A percentile compares a stretch with the other conserved stretches of the same genome.
These are phyloP conservation scores for Fomitopsis pinicola DNA, from an alignment of 1,284 basidiomycete species.

Conservation along the genomic window DNA sequence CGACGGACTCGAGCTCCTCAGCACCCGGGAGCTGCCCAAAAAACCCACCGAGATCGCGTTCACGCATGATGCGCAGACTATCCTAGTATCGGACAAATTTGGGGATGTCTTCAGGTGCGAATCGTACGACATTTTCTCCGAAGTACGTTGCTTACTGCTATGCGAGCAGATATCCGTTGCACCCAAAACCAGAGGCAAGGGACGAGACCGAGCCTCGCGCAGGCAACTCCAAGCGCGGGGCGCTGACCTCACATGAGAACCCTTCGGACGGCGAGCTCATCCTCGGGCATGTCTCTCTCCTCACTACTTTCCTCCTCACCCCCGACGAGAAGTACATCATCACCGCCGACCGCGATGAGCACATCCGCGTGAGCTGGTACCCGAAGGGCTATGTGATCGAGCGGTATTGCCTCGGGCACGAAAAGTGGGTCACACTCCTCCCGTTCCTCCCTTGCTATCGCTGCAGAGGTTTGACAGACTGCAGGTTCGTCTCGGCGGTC, in stretches of 20 bases:
- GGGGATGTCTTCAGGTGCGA: constrained; percentile 76
- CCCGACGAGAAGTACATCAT: constrained; percentile 70
- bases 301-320: constrained; percentile 70
- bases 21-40: constrained; percentile 71
- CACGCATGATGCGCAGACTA: constrained; percentile 51
- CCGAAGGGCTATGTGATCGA: constrained; percentile 83
- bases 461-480: neutral
- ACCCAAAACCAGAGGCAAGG: constrained; percentile 12
- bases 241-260: constrained; percentile 63
- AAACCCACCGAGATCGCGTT: constrained; percentile 65
- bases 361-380: constrained; percentile 87
- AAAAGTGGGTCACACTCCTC: constrained; percentile 50
- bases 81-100: constrained; percentile 81
- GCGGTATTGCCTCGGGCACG: constrained; percentile 79
- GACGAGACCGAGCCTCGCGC: constrained; percentile 1
- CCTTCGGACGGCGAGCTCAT: constrained; percentile 72
- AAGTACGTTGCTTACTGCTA: neutral
- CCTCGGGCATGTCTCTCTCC: constrained; percentile 82
- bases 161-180: constrained; percentile 44
- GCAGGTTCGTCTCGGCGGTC: constrained; percentile 79
- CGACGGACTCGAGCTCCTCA: constrained; percentile 49
- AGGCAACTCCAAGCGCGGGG: constrained; percentile 29
- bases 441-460: neutral
- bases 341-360: constrained; percentile 89
- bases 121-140: neutral